phyloP scores from a whole-genome alignment of 805 yeast genomes.

The Candida nitratophila region DNA sequence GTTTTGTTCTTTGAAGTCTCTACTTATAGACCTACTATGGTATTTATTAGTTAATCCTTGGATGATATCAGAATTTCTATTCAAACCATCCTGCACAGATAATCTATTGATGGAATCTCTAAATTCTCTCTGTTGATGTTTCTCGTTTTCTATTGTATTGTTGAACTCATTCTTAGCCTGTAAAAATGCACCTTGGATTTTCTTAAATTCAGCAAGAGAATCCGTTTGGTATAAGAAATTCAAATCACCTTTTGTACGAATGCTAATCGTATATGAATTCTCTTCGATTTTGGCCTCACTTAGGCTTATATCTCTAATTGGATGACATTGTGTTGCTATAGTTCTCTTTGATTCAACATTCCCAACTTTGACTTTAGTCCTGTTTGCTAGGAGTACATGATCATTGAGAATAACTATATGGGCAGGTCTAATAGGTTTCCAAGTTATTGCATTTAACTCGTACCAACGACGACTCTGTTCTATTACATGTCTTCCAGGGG shows the following conservation, averaged over 20 bases:
- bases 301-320: constrained; percentile 53
- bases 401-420: constrained; percentile 78
- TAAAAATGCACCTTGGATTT: constrained; percentile 47
- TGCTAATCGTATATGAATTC: constrained; percentile 15
- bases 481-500: constrained; percentile 75
- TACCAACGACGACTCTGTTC: constrained; percentile 81
- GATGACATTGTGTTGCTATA: constrained; percentile 75
- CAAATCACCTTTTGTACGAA: constrained; percentile 16
- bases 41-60: constrained; percentile 51
- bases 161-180: constrained; percentile 56
- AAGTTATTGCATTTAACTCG: constrained; percentile 78
- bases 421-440: constrained; percentile 70
- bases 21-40: constrained; percentile 50
- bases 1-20: constrained; percentile 29
- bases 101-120: constrained; percentile 38
- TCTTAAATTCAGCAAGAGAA: constrained; percentile 46
- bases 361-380: constrained; percentile 37
- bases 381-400: constrained; percentile 64
- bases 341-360: constrained; percentile 24
- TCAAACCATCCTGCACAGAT: constrained; percentile 19
- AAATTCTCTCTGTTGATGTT: constrained; percentile 33
- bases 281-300: constrained; percentile 24
- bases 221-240: constrained; percentile 58
- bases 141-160: constrained; percentile 47
- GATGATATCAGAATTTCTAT: constrained; percentile 32